Evolutionary conservation across 2,329 filamentous ascomycete species (phyloP).

Genomic region (Venturiaceae sp.): DNA sequence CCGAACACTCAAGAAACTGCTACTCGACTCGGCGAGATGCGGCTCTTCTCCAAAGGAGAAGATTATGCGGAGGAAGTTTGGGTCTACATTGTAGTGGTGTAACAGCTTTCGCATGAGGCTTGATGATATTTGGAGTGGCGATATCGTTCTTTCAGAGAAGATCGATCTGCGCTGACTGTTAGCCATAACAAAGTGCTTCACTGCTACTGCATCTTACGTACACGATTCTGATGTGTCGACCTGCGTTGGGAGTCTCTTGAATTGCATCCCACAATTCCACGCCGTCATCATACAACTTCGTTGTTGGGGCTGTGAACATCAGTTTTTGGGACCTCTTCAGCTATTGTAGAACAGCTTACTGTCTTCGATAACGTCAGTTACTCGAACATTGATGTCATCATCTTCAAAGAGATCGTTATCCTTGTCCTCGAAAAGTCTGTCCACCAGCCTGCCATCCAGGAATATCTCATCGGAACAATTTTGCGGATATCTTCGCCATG

Average conservation of each 20-base stretch:
- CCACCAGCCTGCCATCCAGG: neutral
- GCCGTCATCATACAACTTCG: neutral
- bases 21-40: neutral
- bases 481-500: neutral
- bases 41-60: neutral
- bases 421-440: neutral
- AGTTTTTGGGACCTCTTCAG: neutral
- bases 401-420: neutral
- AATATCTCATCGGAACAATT: neutral
- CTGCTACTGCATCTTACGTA: neutral
- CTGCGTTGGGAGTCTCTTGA: neutral
- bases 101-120: neutral
- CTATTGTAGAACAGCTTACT: neutral
- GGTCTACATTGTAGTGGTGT: neutral
- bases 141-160: neutral
- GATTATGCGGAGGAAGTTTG: neutral
- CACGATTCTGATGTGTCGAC: neutral
- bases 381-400: neutral
- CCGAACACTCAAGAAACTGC: neutral
- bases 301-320: neutral
- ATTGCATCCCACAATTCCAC: neutral
- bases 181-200: neutral
- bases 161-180: neutral
- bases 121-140: neutral
- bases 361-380: neutral